Evolutionary conservation across 441 rosid genomes (phyloP).

Genomic region (Arabidopsis hybrid): DNA sequence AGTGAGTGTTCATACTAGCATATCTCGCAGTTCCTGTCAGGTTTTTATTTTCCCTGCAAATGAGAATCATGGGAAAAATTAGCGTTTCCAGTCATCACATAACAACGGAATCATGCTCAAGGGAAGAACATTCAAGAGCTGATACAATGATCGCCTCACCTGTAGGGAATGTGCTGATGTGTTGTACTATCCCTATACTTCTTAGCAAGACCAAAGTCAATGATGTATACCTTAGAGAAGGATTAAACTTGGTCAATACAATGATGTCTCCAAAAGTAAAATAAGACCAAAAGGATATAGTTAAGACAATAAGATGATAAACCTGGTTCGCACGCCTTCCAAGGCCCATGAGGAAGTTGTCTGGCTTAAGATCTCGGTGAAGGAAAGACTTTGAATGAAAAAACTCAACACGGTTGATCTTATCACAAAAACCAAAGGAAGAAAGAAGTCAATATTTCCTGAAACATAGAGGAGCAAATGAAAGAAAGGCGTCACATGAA

Average conservation of each 20-base stretch:
- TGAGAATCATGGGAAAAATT: not conserved
- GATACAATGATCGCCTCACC: slow-evolving; percentile 50
- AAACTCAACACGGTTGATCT: slow-evolving; percentile 92
- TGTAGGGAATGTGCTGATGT: slow-evolving; percentile 91
- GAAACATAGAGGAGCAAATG: slow-evolving; percentile 8
- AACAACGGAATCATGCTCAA: not conserved
- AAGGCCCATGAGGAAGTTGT: slow-evolving; percentile 94
- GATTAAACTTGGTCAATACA: slow-evolving; percentile 3
- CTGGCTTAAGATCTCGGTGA: slow-evolving; percentile 96
- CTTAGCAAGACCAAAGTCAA: slow-evolving; percentile 98
- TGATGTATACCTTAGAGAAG: slow-evolving; percentile 69
- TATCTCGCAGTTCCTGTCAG: no score
- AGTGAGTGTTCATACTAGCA: no score
- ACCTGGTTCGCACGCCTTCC: slow-evolving; percentile 97
- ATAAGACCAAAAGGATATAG: not conserved
- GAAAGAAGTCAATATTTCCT: slow-evolving; percentile 2
- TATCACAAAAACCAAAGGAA: slow-evolving; percentile 30
- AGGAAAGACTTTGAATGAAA: slow-evolving; percentile 90
- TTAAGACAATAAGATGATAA: not conserved
- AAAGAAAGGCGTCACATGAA: slow-evolving; percentile 4
- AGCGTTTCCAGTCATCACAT: slow-evolving; percentile 2
- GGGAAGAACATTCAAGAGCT: slow-evolving; percentile 14
- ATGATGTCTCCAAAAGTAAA: not conserved
- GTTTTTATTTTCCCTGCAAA: slow-evolving; percentile 48
- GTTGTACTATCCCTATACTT: slow-evolving; percentile 86